Percentiles rank a stretch among this genome's conserved stretches.
Evolutionary conservation across 176 grass and related monocot species (phyloP).

Genomic region (Avena atlantica): DNA sequence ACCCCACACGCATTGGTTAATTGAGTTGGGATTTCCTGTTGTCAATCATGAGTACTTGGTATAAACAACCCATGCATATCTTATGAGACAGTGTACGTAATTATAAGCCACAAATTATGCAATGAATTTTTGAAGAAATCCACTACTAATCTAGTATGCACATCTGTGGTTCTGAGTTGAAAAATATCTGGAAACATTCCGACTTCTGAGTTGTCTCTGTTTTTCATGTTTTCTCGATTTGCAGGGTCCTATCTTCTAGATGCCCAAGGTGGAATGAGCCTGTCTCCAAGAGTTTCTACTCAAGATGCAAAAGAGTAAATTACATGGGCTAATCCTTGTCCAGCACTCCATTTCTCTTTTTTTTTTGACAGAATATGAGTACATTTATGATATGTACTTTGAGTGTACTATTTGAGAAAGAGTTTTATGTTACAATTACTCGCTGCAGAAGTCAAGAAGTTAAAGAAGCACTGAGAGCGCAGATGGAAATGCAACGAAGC

Average conservation of each 20-base stretch:
- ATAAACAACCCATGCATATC: constrained; percentile 38
- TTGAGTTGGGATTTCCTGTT: constrained; percentile 26
- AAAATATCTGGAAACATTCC: constrained; percentile 37
- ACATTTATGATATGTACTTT: background rate
- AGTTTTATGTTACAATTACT: constrained; percentile 33
- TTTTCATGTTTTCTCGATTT: constrained; percentile 18
- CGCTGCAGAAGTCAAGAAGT: constrained; percentile 69
- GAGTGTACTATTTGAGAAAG: background rate
- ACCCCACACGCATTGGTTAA: background rate
- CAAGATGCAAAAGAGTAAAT: constrained; percentile 89
- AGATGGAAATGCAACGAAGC: constrained; percentile 97
- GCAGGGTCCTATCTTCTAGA: constrained; percentile 92
- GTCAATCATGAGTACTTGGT: constrained; percentile 28
- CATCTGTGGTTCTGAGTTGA: background rate
- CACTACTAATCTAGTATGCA: background rate
- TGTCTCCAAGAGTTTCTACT: constrained; percentile 81
- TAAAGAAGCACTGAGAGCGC: constrained; percentile 80
- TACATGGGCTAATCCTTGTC: constrained; percentile 5
- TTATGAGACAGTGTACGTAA: constrained; percentile 27
- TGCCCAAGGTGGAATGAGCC: constrained; percentile 71
- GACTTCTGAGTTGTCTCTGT: constrained; percentile 6
- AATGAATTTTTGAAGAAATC: constrained; percentile 6
- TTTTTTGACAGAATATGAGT: background rate
- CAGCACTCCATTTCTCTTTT: background rate
- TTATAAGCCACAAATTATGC: constrained; percentile 16